phyloP scores from a whole-genome alignment of 2,329 filamentous ascomycete genomes.

The Alternaria ethzedia region DNA sequence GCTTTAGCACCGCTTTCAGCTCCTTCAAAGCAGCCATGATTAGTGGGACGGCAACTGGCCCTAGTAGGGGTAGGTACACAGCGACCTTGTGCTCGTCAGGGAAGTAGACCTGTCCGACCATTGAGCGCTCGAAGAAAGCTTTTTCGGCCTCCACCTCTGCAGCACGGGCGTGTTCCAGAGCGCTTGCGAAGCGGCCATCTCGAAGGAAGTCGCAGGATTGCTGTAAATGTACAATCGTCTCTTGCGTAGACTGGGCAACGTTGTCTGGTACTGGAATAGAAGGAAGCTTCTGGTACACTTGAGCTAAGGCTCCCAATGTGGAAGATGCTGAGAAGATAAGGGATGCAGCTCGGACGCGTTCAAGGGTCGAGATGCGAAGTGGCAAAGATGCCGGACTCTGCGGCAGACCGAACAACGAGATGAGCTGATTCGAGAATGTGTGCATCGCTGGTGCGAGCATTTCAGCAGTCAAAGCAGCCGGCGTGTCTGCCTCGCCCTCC shows the following conservation, averaged over 20 bases:
- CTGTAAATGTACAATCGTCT: conserved; percentile 78
- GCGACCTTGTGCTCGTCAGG: conserved; percentile 98
- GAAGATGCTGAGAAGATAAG: conserved; percentile 89
- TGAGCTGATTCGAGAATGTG: conserved; percentile 87
- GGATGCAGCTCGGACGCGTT: conserved; percentile 83
- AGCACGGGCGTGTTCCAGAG: conserved; percentile 79
- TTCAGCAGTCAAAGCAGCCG: conserved; percentile 64
- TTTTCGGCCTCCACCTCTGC: conserved; percentile 89
- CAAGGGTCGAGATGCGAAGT: conserved; percentile 81
- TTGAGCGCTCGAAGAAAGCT: conserved; percentile 97
- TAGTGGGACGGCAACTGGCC: conserved; percentile 88
- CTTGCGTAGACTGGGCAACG: conserved; percentile 84
- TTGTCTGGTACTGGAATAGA: conserved; percentile 89
- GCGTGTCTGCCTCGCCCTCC: conserved; percentile 43
- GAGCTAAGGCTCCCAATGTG: conserved; percentile 89
- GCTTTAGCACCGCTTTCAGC: conserved; percentile 34
- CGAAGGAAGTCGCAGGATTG: conserved; percentile 75
- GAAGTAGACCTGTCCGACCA: conserved; percentile 99
- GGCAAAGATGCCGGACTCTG: conserved; percentile 79
- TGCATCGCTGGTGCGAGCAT: conserved; percentile 80
- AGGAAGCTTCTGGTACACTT: conserved; percentile 78
- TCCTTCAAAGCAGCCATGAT: conserved; percentile 85
- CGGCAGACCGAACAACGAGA: conserved; percentile 86
- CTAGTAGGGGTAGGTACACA: conserved; percentile 89
- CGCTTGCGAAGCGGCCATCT: conserved; percentile 66